A percentile compares a stretch with the other conserved stretches of the same genome.
Conservation (phyloP, 257 asterid species). For the Solanum habrochaites region DNA sequence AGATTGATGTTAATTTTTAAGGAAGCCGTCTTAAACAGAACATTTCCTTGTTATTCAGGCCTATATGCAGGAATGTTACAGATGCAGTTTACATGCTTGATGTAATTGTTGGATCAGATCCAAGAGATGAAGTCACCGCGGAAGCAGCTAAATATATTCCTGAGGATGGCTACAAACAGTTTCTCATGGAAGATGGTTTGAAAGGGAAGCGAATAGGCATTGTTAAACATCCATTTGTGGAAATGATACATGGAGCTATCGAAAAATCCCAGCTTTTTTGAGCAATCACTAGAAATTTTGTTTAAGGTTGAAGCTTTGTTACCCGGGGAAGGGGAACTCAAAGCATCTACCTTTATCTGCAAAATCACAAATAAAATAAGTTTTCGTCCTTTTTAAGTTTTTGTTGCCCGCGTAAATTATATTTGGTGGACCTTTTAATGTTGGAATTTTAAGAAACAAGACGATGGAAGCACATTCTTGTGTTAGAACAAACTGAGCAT, state of each 20-base stretch:
- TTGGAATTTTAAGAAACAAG: constrained; percentile 13
- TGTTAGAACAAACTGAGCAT: constrained; percentile 24
- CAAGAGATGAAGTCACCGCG: constrained; percentile 19
- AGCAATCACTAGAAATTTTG: constrained; percentile 10
- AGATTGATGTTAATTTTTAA: not conserved
- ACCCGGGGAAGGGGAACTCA: too few relatives aligned
- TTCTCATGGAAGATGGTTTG: constrained; percentile 22
- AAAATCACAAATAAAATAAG: not conserved
- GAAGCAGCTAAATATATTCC: constrained; percentile 32
- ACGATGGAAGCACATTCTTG: constrained; percentile 29
- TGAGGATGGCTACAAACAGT: constrained; percentile 26
- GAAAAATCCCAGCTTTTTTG: constrained; percentile 9
- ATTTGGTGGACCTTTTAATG: not conserved
- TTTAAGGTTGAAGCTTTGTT: constrained; percentile 19
- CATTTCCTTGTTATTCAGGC: constrained; percentile 9
- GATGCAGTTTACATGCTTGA: constrained; percentile 46
- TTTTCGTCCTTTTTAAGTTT: not conserved
- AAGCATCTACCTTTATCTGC: constrained; percentile 8
- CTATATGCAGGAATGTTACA: constrained; percentile 35
- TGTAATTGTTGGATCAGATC: constrained; percentile 34
- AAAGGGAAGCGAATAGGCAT: constrained; percentile 36
- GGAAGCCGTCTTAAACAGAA: not conserved
- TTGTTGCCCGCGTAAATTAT: not conserved
- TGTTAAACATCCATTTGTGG: constrained; percentile 11
- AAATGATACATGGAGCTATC: not conserved